Evolutionary conservation across 108 stramenopile species (phyloP).

Genomic region (Stephanodiscus minutulus): DNA sequence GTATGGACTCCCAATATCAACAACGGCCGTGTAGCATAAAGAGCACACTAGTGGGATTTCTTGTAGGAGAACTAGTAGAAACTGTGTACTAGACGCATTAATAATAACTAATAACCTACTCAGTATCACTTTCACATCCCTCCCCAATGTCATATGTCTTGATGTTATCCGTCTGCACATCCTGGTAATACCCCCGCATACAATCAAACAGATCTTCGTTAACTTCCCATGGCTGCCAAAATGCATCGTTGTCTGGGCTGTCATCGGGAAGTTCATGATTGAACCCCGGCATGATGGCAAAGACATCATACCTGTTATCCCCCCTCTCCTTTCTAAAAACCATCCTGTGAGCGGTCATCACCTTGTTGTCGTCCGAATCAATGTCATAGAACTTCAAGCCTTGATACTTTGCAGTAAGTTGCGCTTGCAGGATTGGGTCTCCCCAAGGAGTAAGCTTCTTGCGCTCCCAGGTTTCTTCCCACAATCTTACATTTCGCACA

Average conservation of each 20-base stretch:
- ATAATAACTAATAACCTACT: neutral
- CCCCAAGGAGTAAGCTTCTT: neutral
- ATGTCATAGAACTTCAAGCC: slow-evolving; percentile 4
- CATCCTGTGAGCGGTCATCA: neutral
- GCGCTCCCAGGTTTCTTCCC: slow-evolving; percentile 2
- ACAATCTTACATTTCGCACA: slow-evolving; percentile 4
- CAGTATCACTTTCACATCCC: slow-evolving; percentile 2
- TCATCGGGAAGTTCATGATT: neutral
- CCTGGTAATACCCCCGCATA: slow-evolving; percentile 2
- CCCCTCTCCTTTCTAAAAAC: slow-evolving; percentile 6
- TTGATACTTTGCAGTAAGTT: neutral
- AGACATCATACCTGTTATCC: neutral
- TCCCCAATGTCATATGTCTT: neutral
- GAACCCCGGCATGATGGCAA: neutral
- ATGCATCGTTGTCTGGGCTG: neutral
- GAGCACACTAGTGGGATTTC: neutral
- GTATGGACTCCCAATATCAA: neutral
- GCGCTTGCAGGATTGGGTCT: neutral
- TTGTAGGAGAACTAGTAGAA: neutral
- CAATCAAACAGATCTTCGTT: slow-evolving; percentile 2
- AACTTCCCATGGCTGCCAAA: neutral
- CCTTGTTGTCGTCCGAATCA: neutral
- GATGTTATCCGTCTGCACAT: neutral
- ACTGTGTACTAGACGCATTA: neutral
- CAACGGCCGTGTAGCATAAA: neutral